Conservation (phyloP, 1,284 basidiomycete genomes). For the Tilletia setariae region DNA sequence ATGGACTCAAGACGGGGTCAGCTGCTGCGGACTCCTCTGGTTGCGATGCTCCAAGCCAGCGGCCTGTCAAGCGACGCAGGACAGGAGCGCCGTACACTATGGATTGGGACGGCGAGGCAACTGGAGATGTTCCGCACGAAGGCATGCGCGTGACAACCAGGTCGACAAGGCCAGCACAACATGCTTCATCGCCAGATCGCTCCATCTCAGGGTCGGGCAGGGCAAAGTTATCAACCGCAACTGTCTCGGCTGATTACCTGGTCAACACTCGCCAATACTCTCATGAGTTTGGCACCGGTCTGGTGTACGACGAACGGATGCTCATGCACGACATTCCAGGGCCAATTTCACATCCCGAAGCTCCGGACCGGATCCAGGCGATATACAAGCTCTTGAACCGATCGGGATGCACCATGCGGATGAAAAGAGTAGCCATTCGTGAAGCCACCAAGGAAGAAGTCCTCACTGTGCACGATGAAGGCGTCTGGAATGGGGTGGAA, state of each 20-base stretch:
- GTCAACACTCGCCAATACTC: not conserved
- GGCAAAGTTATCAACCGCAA: no score
- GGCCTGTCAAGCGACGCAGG: no score
- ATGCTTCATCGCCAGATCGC: not conserved
- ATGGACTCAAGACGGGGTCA: no score
- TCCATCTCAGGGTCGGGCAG: no score
- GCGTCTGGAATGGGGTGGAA: constrained; percentile 85
- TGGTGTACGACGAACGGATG: constrained; percentile 85
- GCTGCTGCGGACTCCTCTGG: no score
- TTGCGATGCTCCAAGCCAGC: no score
- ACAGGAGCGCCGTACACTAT: constrained; percentile 9
- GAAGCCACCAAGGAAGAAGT: constrained; percentile 74
- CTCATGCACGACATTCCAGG: constrained; percentile 67
- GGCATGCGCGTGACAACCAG: not conserved
- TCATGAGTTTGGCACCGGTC: constrained; percentile 61
- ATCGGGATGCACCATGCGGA: constrained; percentile 66
- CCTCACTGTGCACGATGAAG: constrained; percentile 79
- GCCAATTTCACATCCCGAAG: constrained; percentile 72
- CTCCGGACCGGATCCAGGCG: constrained; percentile 76
- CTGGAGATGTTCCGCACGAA: no score
- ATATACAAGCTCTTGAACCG: constrained; percentile 68
- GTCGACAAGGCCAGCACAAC: no score
- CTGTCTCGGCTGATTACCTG: not conserved
- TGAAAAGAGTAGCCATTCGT: constrained; percentile 74
- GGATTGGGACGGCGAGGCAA: not conserved